Evolutionary conservation across 2,329 filamentous ascomycete species (phyloP), one percentile per base, ranked within the genome.

Genomic region (Penicillium sp.): DNA sequence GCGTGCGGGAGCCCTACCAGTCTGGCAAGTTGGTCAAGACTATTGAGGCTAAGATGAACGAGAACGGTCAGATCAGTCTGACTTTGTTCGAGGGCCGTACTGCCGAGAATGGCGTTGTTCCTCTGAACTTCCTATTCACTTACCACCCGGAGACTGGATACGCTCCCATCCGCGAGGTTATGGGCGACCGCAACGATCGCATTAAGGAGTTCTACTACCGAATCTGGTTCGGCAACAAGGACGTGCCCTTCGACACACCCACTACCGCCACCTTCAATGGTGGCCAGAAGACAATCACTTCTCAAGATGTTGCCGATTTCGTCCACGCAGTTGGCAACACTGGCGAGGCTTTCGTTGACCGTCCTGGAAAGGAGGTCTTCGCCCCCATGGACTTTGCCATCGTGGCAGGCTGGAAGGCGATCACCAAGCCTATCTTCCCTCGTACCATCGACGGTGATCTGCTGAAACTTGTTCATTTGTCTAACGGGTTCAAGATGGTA

Each of bases 131-230:
- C 62, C 85, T 87, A 70, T 97, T 97, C 79, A 90, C 84, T 5
- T 99, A 99, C 77, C 90, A 92, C 70, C 94, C 94, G 2, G 93
- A 97, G 75, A 88, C 91, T 53, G 94, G 94, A 29, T 99, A 97
- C 71, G 93, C 95, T n/a, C 94, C 94, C 16, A 96, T 99, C 63
- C 88, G 88, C 58, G 94, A 99, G 75, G 89, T 97, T 60, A 99
- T 99, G 94, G 84, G 91, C 34, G 88, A 85, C 51, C 91, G 94
- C 69, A 99, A 99, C 71, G 93, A 99, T 71, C 89, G 91, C 61
- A 97, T 99, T 81, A 99, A 99, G 81, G 90, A 96, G 75, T 99
- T 99, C 74, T 99, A 99, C 82, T 99, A 96, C 86, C 87, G 87
- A 64, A 87, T 95, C 62, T 99, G 94, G 94, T 99, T 99, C 66